Conservation (phyloP, 2,329 filamentous ascomycete genomes). For the Plenodomus tracheiphilus region DNA sequence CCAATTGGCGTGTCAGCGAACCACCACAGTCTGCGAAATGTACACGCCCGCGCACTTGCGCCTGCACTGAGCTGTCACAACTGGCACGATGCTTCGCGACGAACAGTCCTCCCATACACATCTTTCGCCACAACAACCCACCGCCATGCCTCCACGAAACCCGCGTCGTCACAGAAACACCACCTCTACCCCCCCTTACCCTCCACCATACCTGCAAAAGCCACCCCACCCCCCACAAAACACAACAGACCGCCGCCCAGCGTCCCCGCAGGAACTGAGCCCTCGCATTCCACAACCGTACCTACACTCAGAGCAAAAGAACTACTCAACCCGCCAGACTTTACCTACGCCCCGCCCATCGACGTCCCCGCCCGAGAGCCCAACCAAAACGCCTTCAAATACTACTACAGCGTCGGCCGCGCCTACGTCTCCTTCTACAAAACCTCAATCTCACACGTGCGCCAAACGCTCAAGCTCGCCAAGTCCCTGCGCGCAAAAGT, state of each 20-base stretch:
- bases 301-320: conserved; percentile 15
- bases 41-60: conserved; percentile 6
- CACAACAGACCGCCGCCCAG: conserved; percentile 7
- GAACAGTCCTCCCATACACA: neutral
- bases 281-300: conserved; percentile 3
- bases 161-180: neutral
- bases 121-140: neutral
- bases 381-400: conserved; percentile 51
- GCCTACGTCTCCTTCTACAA: conserved; percentile 88
- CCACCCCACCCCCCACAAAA: conserved; percentile 8
- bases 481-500: conserved; percentile 49
- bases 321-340: conserved; percentile 69
- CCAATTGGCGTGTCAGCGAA: conserved; percentile 3
- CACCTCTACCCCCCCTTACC: neutral
- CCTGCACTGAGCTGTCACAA: conserved; percentile 11
- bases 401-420: conserved; percentile 68
- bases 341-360: conserved; percentile 73
- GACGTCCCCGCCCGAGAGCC: conserved; percentile 61
- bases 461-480: conserved; percentile 62
- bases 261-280: conserved; percentile 1
- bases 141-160: conserved; percentile 9
- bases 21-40: conserved; percentile 12
- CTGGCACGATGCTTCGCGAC: conserved; percentile 7
- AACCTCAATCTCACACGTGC: conserved; percentile 74
- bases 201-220: neutral